Conservation (phyloP, 257 asterid species). For the Phtheirospermum japonicum region DNA sequence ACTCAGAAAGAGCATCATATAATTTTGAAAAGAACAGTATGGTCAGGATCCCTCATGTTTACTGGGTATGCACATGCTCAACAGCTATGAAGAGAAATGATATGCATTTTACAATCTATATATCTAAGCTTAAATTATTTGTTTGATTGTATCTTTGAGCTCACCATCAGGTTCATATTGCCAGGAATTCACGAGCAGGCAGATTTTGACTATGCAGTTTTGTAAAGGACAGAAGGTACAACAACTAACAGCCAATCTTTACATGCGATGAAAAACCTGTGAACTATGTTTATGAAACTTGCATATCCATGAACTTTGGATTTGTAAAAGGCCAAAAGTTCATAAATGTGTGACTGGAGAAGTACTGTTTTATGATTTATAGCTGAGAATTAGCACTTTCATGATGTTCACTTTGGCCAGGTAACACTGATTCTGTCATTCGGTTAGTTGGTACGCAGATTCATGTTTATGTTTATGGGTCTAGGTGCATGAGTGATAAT, state of each 20-base stretch:
- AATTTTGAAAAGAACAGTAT: constrained; percentile 54
- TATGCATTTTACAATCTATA: constrained; percentile 7
- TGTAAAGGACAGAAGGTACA: constrained; percentile 81
- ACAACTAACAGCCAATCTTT: constrained; percentile 21
- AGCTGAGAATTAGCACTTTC: constrained; percentile 3
- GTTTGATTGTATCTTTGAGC: constrained; percentile 25
- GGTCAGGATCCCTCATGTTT: constrained; percentile 66
- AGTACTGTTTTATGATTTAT: constrained; percentile 1
- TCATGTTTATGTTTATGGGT: not conserved
- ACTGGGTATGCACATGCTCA: constrained; percentile 63
- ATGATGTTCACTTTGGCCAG: constrained; percentile 1
- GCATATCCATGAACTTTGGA: constrained; percentile 3
- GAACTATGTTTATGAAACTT: constrained; percentile 9
- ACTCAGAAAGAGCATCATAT: constrained; percentile 65
- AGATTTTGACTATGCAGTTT: constrained; percentile 88
- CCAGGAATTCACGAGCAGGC: constrained; percentile 79
- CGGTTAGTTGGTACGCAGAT: constrained; percentile 1
- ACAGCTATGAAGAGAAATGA: constrained; percentile 25
- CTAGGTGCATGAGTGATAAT: too few relatives aligned
- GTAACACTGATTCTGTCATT: constrained; percentile 2
- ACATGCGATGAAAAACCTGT: constrained; percentile 20
- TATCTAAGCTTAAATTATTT: not conserved
- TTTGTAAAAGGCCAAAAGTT: not conserved
- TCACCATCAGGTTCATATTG: constrained; percentile 24
- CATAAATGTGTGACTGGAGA: not conserved